Evolutionary conservation across 2,329 filamentous ascomycete genomes (phyloP), one percentile per base, ranked within the genome.

Genomic region (Colletotrichum endophyticum): DNA sequence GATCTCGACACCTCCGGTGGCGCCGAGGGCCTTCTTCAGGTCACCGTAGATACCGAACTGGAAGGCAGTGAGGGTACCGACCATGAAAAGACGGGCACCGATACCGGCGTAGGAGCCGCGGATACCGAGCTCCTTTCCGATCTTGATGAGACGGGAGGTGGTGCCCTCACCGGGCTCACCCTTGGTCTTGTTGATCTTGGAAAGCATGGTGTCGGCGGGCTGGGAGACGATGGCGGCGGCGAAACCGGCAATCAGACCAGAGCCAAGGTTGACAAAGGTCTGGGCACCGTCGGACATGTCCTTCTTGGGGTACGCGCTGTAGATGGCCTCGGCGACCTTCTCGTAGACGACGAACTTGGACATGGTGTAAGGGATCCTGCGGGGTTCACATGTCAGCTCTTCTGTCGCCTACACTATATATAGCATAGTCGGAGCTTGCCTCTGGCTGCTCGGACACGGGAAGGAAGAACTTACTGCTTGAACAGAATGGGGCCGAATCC

Each of bases 181-280:
- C 90, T 95, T 93, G 88, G 94, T 95, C 94, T 97, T 97, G 94
- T 98, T 98, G 91, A 98, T 97, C 92, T 96, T 97, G 89, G 92
- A 94, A 79, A 98, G 93, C 95, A 98, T 98, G 84, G 95, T 98
- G 87, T 98, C 95, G 85, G 95, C 95, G 81, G 95, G 95, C 90
- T 98, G 95, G 79, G 95, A 98, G 85, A 98, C 91, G 82, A 96
- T 85, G 84, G 95, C 95, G 82, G 95, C 95, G 82, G 95, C 95
- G 89, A 98, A 95, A 94, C 95, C 86, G 78, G 86, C 86, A 78
- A 87, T 84, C 79, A 88, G 84, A 86, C 86, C 86, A 76, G 86
- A 86, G 81, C 86, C 86, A 91, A 98, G 90, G 92, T 98, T 97
- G 89, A 95, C 92, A 86, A 88, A 88, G 80, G 95, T 98, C 90